Percentiles rank a stretch among this genome's conserved stretches.
Conservation (phyloP, 371 early-diverging fungal genomes). For the Rhizopus sp. region DNA sequence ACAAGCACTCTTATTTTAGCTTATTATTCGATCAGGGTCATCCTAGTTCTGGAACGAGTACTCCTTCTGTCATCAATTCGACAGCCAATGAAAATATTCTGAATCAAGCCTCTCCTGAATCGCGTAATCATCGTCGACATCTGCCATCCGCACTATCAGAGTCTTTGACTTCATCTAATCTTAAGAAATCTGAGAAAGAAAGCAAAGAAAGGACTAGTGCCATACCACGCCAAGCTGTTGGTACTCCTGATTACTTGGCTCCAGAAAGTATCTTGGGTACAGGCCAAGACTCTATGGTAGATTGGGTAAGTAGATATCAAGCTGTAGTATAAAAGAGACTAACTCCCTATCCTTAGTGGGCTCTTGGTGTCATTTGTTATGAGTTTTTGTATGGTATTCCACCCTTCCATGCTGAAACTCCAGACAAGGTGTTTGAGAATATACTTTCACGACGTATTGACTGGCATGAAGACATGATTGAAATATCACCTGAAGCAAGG, state of each 20-base stretch:
- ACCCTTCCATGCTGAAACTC: conserved; percentile 83
- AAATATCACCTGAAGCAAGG: conserved; percentile 78
- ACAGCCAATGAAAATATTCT: conserved; percentile 3
- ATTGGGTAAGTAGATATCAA: conserved; percentile 70
- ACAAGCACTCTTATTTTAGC: conserved; percentile 40
- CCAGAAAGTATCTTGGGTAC: conserved; percentile 92
- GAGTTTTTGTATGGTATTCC: conserved; percentile 88
- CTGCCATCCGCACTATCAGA: conserved; percentile 24
- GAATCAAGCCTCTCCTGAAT: conserved; percentile 23
- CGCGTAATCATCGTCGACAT: conserved; percentile 28
- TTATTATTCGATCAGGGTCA: conserved; percentile 34
- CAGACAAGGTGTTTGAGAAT: conserved; percentile 85
- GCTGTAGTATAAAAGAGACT: not conserved
- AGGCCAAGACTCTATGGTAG: conserved; percentile 85
- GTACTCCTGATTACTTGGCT: conserved; percentile 97
- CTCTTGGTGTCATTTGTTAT: conserved; percentile 87
- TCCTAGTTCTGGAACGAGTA: conserved; percentile 13
- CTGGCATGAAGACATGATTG: conserved; percentile 68
- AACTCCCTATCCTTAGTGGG: conserved; percentile 65
- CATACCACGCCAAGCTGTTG: conserved; percentile 56
- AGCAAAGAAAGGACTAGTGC: conserved; percentile 1
- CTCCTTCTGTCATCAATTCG: conserved; percentile 17
- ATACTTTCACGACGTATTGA: conserved; percentile 76
- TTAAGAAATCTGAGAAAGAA: conserved; percentile 8
- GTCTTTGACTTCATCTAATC: conserved; percentile 8